Percentiles rank a stretch among this genome's conserved stretches.
Evolutionary conservation across 176 grass and related monocot genomes (phyloP).

Genomic region (Eragrostis nindensis): DNA sequence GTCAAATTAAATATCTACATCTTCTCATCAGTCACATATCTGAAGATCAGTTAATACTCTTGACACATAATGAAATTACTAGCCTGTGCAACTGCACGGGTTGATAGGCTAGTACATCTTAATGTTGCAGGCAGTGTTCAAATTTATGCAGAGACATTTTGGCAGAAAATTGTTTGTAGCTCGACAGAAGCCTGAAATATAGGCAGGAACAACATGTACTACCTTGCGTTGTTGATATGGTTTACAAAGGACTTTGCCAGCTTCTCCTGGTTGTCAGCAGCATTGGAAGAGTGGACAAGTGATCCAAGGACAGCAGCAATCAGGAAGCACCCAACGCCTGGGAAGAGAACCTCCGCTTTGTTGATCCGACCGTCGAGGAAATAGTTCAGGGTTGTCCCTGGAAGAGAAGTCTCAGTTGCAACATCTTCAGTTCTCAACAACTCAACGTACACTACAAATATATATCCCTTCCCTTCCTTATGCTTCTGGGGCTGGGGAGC

Average conservation of each 20-base stretch:
- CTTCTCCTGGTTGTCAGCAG: conserved; percentile 81
- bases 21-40: no score
- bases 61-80: no score
- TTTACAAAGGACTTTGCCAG: conserved; percentile 44
- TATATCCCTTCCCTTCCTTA: neutral
- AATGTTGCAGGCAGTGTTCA: no score
- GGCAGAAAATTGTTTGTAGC: no score
- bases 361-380: conserved; percentile 87
- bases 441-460: conserved; percentile 24
- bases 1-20: no score
- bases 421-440: no score
- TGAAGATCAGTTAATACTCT: no score
- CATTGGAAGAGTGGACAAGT: conserved; percentile 86
- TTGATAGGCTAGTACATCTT: no score
- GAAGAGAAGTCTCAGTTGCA: no score
- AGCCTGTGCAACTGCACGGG: no score
- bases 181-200: no score
- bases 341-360: conserved; percentile 85
- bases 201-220: neutral
- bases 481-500: neutral
- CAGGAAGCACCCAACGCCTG: conserved; percentile 80
- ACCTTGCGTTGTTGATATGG: conserved; percentile 45
- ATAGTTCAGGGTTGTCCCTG: conserved; percentile 90
- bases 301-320: conserved; percentile 87
- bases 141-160: no score